Base-by-base conservation (phyloP, 441 rosid species). In the Euphorbia celastroides region DNA sequence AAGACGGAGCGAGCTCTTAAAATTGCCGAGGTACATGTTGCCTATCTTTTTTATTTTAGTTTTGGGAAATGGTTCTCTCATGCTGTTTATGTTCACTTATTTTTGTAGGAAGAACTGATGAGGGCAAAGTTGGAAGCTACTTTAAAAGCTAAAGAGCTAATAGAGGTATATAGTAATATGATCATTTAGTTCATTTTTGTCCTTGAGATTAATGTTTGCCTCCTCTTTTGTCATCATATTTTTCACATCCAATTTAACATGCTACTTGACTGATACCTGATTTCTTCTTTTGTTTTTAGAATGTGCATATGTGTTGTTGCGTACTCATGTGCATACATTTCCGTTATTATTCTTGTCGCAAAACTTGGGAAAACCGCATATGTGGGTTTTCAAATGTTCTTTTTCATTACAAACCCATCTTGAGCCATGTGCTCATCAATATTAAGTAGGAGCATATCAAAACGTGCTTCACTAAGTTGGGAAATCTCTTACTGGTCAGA, bases 1-100 rank as follows among this genome's bases (percentile, higher is more conserved):
- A 90, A 88, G 83, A 86, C 83, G 41, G 98, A 94, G 65, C 96
- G 95, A 57, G 97, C 98, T 71, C 96, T 93, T 46, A 88, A 88
- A 79, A 77, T 85, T 65, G 96, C 97, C 60, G 95, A 95, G 95
- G 99, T 95, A 79, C 59, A 23, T 55, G 42, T 1, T 16, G 58
- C 61, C 65, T 54, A 32, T 28, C 23, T 8, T 36, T 9, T n/a
- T 64, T 1, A 13, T 7, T n/a, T 16, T 55, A 46, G 22, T 46
- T 38, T 20, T 19, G n/a, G 55, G 64, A 30, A 46, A 63, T 66
- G 65, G 19, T 50, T 65, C 68, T 65, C 23, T 68, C 32, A 52
- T 68, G 54, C 12, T 23, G 54, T 74, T 61, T 41, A 41, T 57
- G 13, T 65, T 30, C 42, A 16, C 38, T 55, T 26, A n/a, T 32